Evolutionary conservation across 495 filamentous ascomycete genomes (phyloP).

Genomic region (Aspergillus kassunensis): DNA sequence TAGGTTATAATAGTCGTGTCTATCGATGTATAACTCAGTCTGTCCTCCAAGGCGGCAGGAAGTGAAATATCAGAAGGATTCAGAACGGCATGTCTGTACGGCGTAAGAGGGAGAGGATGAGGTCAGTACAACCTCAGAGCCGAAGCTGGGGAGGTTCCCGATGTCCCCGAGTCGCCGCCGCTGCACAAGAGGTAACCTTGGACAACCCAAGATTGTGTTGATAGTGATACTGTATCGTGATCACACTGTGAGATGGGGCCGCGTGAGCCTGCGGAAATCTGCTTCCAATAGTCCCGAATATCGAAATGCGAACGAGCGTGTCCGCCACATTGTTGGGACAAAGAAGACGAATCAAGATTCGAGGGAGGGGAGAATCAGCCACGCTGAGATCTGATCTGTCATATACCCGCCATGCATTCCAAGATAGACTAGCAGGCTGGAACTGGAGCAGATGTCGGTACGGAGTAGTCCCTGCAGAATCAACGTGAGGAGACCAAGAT

Average conservation of each 20-base stretch:
- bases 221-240: slow-evolving; percentile 3
- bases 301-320: slow-evolving; percentile 1
- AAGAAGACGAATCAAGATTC: background rate
- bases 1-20: background rate
- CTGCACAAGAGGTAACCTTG: slow-evolving; percentile 1
- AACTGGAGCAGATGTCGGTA: background rate
- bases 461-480: slow-evolving; percentile 6
- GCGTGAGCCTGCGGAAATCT: too few relatives aligned
- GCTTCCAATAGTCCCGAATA: background rate
- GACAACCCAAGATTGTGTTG: background rate
- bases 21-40: background rate
- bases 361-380: background rate
- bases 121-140: slow-evolving; percentile 1
- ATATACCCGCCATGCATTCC: slow-evolving; percentile 2
- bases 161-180: slow-evolving; percentile 2
- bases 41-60: background rate
- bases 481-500: slow-evolving; percentile 3
- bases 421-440: background rate
- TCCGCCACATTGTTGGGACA: background rate
- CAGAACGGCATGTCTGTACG: background rate
- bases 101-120: background rate
- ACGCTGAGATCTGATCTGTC: slow-evolving; percentile 9
- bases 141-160: slow-evolving; percentile 2
- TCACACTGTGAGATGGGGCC: background rate
- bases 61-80: background rate